phyloP scores from a whole-genome alignment of 805 yeast genomes.

The Cyberlindnera meyerae region DNA sequence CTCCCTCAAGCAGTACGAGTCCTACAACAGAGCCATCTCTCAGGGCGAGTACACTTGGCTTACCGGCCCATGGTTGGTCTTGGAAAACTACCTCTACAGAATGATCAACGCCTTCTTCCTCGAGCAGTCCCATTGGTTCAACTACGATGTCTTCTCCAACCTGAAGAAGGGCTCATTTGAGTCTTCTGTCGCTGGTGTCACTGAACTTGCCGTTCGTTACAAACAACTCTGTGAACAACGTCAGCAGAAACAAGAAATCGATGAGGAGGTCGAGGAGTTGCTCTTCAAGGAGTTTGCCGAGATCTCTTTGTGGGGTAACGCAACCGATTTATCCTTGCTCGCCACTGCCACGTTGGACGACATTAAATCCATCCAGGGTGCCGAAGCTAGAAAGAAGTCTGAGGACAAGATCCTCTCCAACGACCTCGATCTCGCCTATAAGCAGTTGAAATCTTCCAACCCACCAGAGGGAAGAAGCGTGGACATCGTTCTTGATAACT shows the following conservation, averaged over 20 bases:
- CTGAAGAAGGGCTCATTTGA: slow-evolving; percentile 72
- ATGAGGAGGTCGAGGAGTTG: slow-evolving; percentile 41
- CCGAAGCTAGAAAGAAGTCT: slow-evolving; percentile 75
- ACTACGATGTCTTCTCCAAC: slow-evolving; percentile 68
- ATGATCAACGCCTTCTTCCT: slow-evolving; percentile 44
- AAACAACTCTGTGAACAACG: slow-evolving; percentile 34
- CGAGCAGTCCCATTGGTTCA: slow-evolving; percentile 33
- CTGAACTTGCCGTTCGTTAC: slow-evolving; percentile 70
- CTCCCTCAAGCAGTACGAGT: slow-evolving; percentile 41
- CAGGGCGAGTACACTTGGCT: slow-evolving; percentile 52
- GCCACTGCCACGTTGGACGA: slow-evolving; percentile 89
- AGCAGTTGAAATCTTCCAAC: slow-evolving; percentile 29
- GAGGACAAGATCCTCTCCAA: slow-evolving; percentile 74
- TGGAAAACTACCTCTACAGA: slow-evolving; percentile 84
- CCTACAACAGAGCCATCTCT: slow-evolving; percentile 55
- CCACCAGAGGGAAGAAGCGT: slow-evolving; percentile 36
- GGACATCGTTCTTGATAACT: slow-evolving; percentile 85
- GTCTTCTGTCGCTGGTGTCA: slow-evolving; percentile 71
- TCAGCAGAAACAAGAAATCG: slow-evolving; percentile 19
- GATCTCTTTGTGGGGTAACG: slow-evolving; percentile 96
- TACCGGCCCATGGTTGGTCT: slow-evolving; percentile 84
- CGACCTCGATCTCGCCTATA: slow-evolving; percentile 70
- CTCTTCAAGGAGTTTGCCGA: slow-evolving; percentile 81
- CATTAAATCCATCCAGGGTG: slow-evolving; percentile 87
- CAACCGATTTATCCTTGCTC: slow-evolving; percentile 86